Conservation (phyloP, 352 stramenopile species). For the Sclerospora graminicola region DNA sequence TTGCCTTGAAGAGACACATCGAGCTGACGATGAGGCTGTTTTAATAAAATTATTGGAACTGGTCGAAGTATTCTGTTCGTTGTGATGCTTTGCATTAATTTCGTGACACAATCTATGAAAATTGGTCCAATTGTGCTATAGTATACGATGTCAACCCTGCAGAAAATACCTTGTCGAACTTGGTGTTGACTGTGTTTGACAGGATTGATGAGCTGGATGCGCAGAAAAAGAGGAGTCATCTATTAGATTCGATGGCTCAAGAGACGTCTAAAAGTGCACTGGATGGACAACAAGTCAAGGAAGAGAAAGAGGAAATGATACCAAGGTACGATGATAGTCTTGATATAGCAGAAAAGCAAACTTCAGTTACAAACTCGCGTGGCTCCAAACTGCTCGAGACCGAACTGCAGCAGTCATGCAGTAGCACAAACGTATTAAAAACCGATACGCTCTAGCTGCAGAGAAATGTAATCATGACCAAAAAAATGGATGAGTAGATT, state of each 20-base stretch:
- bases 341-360: no score
- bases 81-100: constrained; percentile 88
- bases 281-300: no score
- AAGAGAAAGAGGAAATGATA: no score
- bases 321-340: no score
- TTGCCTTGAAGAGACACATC: constrained; percentile 93
- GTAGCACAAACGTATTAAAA: no score
- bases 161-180: constrained; percentile 93
- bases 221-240: constrained; percentile 4
- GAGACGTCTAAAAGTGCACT: no score
- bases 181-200: constrained; percentile 95
- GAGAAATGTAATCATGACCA: no score
- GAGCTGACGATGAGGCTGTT: constrained; percentile 87
- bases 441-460: no score
- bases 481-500: no score
- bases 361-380: no score
- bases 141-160: constrained; percentile 91
- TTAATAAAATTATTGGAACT: constrained; percentile 96
- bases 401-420: no score
- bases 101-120: constrained; percentile 89
- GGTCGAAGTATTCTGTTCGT: constrained; percentile 91
- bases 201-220: constrained; percentile 69
- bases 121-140: constrained; percentile 94
- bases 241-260: constrained; percentile 1
- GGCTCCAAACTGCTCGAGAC: no score